Base-by-base conservation (phyloP, 225 moss, liverwort and hornwort genomes). In the Takakia lepidozioides region DNA sequence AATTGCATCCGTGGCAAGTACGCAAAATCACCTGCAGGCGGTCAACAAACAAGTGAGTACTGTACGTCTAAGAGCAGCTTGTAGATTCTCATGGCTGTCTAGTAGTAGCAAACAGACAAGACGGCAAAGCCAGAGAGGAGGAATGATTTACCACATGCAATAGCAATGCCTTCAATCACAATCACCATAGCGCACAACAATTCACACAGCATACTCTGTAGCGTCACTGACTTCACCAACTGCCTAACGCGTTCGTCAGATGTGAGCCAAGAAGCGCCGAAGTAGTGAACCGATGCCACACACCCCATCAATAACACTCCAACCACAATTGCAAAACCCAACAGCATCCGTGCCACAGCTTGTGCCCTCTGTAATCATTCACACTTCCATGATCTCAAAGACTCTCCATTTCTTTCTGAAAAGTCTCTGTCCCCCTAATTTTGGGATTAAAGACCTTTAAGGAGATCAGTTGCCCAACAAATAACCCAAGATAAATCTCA, bases 1-100 rank as follows among this genome's bases (percentile, higher is more conserved):
- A 76, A 23, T 54, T 89, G 88, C 88, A 85, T 76, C 39, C 73
- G 79, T 46, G 69, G 68, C 43, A 89, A 66, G 40, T 85, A 89
- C 23, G 68, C 59, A 21, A 85, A 25, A 50, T 85, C 82, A 35
- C 82, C 88, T 89, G 88, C 56, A 46, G n/a, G n/a, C n/a, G n/a
- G n/a, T n/a, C n/a, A n/a, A n/a, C n/a, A n/a, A n/a, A n/a, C n/a
- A n/a, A n/a, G n/a, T n/a, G n/a, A n/a, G n/a, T n/a, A n/a, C n/a
- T n/a, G n/a, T n/a, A n/a, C n/a, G n/a, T n/a, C n/a, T n/a, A n/a
- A n/a, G n/a, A n/a, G n/a, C n/a, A n/a, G n/a, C n/a, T n/a, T n/a
- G n/a, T n/a, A n/a, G n/a, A n/a, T n/a, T n/a, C n/a, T n/a, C n/a
- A n/a, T n/a, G n/a, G n/a, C n/a, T n/a, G n/a, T n/a, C n/a, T n/a